Percentiles rank a stretch among this genome's conserved stretches.
Evolutionary conservation across 768 basidiomycete species (phyloP).

Genomic region (Termitomyces titanicus): DNA sequence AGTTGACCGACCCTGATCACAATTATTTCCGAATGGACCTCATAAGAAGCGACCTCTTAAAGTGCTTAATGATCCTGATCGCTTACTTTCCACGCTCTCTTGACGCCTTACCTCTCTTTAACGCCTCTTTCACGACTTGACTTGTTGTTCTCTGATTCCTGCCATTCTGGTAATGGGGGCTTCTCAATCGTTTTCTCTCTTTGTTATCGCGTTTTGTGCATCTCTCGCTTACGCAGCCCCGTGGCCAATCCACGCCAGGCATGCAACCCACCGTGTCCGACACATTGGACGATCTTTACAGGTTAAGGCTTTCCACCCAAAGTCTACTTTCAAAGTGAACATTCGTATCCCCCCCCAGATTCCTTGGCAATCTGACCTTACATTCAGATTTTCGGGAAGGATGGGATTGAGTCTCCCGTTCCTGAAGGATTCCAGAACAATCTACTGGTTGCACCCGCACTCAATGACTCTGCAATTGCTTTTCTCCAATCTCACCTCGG

Average conservation of each 20-base stretch:
- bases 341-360: not conserved
- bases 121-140: conserved; percentile 5
- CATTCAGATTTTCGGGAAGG: conserved; percentile 22
- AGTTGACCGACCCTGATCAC: not conserved
- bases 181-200: conserved; percentile 21
- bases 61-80: not conserved
- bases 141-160: conserved; percentile 4
- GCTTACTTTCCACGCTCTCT: not conserved
- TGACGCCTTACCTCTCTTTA: conserved; percentile 2
- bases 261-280: conserved; percentile 27
- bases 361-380: not conserved
- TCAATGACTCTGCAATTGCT: conserved; percentile 26
- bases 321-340: conserved; percentile 20
- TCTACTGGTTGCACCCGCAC: conserved; percentile 13
- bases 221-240: conserved; percentile 26
- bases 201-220: conserved; percentile 21
- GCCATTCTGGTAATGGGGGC: conserved; percentile 27
- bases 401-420: conserved; percentile 22
- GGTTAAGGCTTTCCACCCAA: conserved; percentile 24
- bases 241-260: conserved; percentile 25
- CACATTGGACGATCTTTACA: conserved; percentile 22
- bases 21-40: conserved; percentile 1
- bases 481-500: conserved; percentile 25
- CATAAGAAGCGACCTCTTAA: not conserved
- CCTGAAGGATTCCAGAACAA: conserved; percentile 7